Percentiles rank a stretch among this genome's conserved stretches.
Conservation (phyloP, 768 basidiomycete species). For the Boletus subparvulus region DNA sequence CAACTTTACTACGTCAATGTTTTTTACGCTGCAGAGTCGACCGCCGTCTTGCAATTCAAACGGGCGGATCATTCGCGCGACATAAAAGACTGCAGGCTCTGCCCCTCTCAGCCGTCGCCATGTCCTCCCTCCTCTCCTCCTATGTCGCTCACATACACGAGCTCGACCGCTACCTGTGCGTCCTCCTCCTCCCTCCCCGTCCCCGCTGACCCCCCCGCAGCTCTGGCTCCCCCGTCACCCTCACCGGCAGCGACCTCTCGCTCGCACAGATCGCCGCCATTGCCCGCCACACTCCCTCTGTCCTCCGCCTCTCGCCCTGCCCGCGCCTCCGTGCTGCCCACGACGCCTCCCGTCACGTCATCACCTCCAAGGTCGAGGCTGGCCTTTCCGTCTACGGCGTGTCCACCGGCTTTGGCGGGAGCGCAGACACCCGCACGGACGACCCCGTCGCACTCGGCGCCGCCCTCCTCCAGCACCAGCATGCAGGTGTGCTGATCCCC, state of each 20-base stretch:
- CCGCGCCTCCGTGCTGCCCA: conserved; percentile 48
- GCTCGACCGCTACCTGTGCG: conserved; percentile 63
- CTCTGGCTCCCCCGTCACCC: conserved; percentile 56
- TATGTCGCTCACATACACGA: conserved; percentile 63
- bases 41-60: background rate
- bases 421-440: conserved; percentile 81
- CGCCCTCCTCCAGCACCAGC: conserved; percentile 85
- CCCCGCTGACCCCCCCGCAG: conserved; percentile 35
- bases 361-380: conserved; percentile 63
- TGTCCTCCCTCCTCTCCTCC: conserved; percentile 44
- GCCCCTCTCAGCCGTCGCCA: background rate
- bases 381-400: conserved; percentile 81
- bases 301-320: conserved; percentile 25
- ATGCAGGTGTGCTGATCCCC: conserved; percentile 65
- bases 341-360: conserved; percentile 59
- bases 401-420: conserved; percentile 85
- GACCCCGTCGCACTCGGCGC: conserved; percentile 70
- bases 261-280: conserved; percentile 78
- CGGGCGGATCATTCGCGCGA: conserved; percentile 19
- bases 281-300: conserved; percentile 49
- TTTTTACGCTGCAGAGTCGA: background rate
- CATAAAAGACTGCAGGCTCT: conserved; percentile 4
- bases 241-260: conserved; percentile 71
- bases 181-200: background rate
- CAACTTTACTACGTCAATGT: background rate